Conservation (phyloP, 305 asterid species). For the Coffea humblotiana region DNA sequence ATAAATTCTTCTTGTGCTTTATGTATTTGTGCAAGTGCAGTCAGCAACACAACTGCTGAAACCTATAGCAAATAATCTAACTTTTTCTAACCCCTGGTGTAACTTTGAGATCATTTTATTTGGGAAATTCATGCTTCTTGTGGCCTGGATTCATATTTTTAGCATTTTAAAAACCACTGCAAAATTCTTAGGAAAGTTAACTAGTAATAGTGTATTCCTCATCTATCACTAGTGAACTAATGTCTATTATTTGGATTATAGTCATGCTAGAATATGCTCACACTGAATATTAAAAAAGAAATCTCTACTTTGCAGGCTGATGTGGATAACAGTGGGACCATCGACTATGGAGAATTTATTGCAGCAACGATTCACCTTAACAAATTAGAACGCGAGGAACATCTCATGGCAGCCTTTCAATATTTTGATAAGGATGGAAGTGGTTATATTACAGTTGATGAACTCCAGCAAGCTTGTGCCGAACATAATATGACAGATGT, state of each 20-base stretch:
- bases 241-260: neutral
- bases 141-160: neutral
- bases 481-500: constrained; percentile 81
- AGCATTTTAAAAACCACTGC: neutral
- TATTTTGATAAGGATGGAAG: constrained; percentile 98
- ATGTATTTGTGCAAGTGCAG: neutral
- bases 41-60: neutral
- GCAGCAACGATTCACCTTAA: constrained; percentile 95
- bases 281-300: neutral
- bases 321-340: constrained; percentile 96
- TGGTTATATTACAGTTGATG: constrained; percentile 93
- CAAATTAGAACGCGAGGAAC: constrained; percentile 96
- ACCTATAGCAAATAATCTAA: neutral
- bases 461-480: constrained; percentile 91
- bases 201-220: neutral
- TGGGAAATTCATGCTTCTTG: neutral
- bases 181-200: neutral
- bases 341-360: constrained; percentile 94
- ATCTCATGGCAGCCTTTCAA: constrained; percentile 87
- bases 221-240: neutral
- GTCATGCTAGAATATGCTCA: neutral
- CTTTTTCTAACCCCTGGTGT: neutral
- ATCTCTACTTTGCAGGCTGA: constrained; percentile 66
- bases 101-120: neutral
- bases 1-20: neutral